Percentiles rank a stretch among this genome's conserved stretches.
These are phyloP conservation scores for Chaetomiaceae sp. DNA, from an alignment of 2,329 filamentous ascomycete species.

Conservation along the genomic window DNA sequence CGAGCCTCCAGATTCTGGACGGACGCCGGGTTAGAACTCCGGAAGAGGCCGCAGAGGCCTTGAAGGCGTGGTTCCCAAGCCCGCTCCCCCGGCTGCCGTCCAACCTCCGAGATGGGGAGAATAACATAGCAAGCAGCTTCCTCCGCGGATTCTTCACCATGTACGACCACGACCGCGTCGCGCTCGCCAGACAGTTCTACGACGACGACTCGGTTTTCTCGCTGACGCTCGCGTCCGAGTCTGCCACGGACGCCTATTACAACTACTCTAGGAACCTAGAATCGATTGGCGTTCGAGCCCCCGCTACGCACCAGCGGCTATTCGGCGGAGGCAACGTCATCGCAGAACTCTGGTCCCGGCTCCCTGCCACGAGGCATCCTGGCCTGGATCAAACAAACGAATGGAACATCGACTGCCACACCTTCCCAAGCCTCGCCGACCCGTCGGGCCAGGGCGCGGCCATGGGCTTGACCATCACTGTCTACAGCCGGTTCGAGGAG, in stretches of 20 bases:
- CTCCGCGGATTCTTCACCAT: slow-evolving; percentile 66
- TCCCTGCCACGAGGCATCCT: slow-evolving; percentile 72
- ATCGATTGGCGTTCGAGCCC: slow-evolving; percentile 55
- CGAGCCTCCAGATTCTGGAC: slow-evolving; percentile 73
- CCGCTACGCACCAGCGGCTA: slow-evolving; percentile 59
- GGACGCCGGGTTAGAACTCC: slow-evolving; percentile 67
- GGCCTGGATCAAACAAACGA: slow-evolving; percentile 64
- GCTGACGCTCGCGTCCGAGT: slow-evolving; percentile 61
- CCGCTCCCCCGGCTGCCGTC: slow-evolving; percentile 59
- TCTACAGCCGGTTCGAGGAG: slow-evolving; percentile 85
- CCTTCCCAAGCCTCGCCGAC: slow-evolving; percentile 66
- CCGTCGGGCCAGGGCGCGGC: slow-evolving; percentile 56
- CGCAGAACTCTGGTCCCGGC: slow-evolving; percentile 59
- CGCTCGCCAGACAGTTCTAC: slow-evolving; percentile 64
- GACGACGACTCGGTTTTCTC: slow-evolving; percentile 73
- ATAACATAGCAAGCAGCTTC: slow-evolving; percentile 70
- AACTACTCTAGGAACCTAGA: slow-evolving; percentile 73
- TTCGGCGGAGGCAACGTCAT: slow-evolving; percentile 63
- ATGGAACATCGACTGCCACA: slow-evolving; percentile 79
- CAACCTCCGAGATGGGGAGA: slow-evolving; percentile 65
- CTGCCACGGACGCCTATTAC: slow-evolving; percentile 69
- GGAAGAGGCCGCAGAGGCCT: slow-evolving; percentile 57
- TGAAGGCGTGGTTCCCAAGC: slow-evolving; percentile 44
- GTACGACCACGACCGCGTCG: slow-evolving; percentile 67
- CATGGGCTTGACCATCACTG: slow-evolving; percentile 69